Evolutionary conservation across 768 basidiomycete species (phyloP), one percentile per base, ranked within the genome.

Genomic region (Strobilomyces confusus): DNA sequence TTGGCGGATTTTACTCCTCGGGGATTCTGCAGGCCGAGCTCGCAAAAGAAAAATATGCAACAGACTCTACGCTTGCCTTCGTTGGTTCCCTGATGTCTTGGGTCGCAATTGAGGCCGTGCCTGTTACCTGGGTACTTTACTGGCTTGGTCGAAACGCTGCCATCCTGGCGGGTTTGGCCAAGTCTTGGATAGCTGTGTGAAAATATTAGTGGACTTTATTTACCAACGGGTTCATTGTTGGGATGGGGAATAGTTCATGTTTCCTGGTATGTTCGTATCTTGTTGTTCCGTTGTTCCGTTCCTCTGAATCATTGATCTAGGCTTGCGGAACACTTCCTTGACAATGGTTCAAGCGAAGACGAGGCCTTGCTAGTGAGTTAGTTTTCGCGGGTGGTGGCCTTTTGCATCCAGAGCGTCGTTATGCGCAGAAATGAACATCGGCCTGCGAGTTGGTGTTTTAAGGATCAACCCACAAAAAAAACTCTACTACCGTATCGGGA

Each of bases 381-480:
- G 72, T 72, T 9, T 69, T 71, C 48, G 63, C 63, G 1, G 63
- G 66, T 9, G 62, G 60, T 25, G 72, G 69, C 7, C 55, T 70
- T n/a, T 23, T 72, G 62, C 14, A 52, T 69, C 9, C 61, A 62
- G 29, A 67, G 63, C n/a, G 59, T 72, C 20, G 48, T 56, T 25
- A 64, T 68, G 44, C 62, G n/a, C n/a, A n/a, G n/a, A 69, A 34
- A 34, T 59, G 9, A 62, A 70, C 42, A 61, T 70, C 9, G 56
- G 64, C 34, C 50, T n/a, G n/a, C n/a, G 40, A 43, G 58, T 69
- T 14, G 70, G 66, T 6, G 54, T 67, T 33, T 15, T 66, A 2
- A 71, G 66, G 69, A 63, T n/a, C 70, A 9, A 72, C 72, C 40
- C 63, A 65, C 15, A 66, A 71, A 47, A 57, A 69, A 34, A 68